A percentile compares a stretch with the other conserved stretches of the same genome.
phyloP scores from a whole-genome alignment of 1,284 basidiomycete species.

The Ustilago esculenta region DNA sequence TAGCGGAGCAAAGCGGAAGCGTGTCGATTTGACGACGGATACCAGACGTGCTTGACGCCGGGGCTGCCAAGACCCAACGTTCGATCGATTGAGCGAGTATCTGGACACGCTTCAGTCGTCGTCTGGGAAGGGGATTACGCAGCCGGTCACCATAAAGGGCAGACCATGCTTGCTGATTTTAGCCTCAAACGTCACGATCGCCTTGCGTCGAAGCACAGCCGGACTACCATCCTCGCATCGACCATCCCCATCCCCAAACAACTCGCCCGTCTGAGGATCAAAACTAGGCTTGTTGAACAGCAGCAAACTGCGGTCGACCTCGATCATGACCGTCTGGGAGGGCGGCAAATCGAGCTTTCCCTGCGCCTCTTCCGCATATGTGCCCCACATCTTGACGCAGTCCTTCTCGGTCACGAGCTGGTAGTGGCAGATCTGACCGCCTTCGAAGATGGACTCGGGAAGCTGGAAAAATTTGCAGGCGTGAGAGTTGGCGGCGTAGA shows the following conservation, averaged over 20 bases:
- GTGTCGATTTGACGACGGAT: too few relatives aligned
- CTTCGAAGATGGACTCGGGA: conserved; percentile 31
- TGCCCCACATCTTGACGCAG: conserved; percentile 33
- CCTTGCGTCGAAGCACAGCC: conserved; percentile 6
- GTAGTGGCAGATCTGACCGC: conserved; percentile 46
- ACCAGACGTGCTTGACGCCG: too few relatives aligned
- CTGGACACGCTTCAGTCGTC: conserved; percentile 1
- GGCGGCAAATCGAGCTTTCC: conserved; percentile 16
- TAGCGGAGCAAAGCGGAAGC: too few relatives aligned
- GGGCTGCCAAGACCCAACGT: too few relatives aligned
- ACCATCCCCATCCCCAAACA: conserved; percentile 19
- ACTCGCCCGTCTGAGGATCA: conserved; percentile 33
- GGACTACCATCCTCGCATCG: conserved; percentile 26
- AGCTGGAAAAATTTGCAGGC: conserved; percentile 28
- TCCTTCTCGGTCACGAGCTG: conserved; percentile 37
- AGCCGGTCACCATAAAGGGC: conserved; percentile 30
- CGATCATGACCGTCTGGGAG: conserved; percentile 12
- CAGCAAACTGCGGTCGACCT: conserved; percentile 36
- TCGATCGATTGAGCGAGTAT: too few relatives aligned
- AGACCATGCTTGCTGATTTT: conserved; percentile 44
- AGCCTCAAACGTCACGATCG: conserved; percentile 40
- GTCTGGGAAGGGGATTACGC: conserved; percentile 22
- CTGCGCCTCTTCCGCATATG: conserved; percentile 20
- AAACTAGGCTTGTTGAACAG: conserved; percentile 39
- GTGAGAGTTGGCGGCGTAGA: conserved; percentile 44